Evolutionary conservation across 495 filamentous ascomycete genomes (phyloP).

Genomic region (Talaromyces nanjingensis): DNA sequence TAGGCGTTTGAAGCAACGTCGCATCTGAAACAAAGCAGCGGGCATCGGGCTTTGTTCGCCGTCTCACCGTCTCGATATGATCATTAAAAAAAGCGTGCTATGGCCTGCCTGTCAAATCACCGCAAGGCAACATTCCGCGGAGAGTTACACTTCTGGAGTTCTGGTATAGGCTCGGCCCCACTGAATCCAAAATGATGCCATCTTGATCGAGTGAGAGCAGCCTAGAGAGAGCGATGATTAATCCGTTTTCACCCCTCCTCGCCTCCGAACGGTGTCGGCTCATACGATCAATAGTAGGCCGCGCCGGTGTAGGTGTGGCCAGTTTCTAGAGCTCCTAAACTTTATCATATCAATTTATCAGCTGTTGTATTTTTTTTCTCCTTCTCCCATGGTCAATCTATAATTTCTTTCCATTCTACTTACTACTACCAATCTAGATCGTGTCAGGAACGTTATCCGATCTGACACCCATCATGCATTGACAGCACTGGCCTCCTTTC

Average conservation of each 20-base stretch:
- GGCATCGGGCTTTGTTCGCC: not conserved
- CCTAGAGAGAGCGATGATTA: not conserved
- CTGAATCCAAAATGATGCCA: not conserved
- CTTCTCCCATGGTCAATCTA: not conserved
- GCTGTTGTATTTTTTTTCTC: not conserved
- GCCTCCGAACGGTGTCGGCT: not conserved
- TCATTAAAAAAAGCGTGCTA: not conserved
- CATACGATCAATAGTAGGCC: not conserved
- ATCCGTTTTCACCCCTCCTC: not conserved
- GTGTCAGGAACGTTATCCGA: not conserved
- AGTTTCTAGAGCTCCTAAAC: not conserved
- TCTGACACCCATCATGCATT: not conserved
- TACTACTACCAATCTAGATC: not conserved
- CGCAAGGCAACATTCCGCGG: not conserved
- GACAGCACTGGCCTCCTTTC: not conserved
- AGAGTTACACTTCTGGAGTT: not conserved
- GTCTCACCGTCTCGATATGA: not conserved
- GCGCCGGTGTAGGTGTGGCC: not conserved
- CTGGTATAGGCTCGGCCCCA: not conserved
- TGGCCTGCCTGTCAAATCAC: not conserved
- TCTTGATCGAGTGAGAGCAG: conserved; percentile 2
- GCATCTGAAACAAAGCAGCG: not conserved
- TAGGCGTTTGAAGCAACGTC: not conserved
- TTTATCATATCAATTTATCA: not conserved
- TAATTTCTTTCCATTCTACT: not conserved